Percentiles rank a stretch among this genome's conserved stretches.
phyloP scores from a whole-genome alignment of 148 eudicot species.

The Cornus florida region DNA sequence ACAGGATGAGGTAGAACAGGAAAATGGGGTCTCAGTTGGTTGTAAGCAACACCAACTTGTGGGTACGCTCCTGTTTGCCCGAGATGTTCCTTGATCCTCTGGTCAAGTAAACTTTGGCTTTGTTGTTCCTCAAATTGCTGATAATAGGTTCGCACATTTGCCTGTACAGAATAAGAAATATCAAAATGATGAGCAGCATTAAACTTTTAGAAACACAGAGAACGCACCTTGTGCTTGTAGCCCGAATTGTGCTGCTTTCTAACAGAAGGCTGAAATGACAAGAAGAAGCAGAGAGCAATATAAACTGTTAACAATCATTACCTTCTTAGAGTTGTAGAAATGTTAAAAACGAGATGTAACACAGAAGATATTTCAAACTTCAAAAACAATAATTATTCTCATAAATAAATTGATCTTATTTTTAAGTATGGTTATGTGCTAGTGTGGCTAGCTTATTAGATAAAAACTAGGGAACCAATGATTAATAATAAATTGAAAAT shows the following conservation, averaged over 20 bases:
- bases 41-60: conserved; percentile 63
- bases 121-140: conserved; percentile 86
- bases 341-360: neutral
- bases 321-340: neutral
- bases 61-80: conserved; percentile 62
- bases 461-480: too few relatives aligned
- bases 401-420: neutral
- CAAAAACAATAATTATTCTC: neutral
- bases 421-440: too few relatives aligned
- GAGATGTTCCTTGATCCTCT: conserved; percentile 87
- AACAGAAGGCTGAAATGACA: conserved; percentile 66
- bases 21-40: conserved; percentile 46
- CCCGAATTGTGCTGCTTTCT: conserved; percentile 95
- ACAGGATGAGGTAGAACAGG: conserved; percentile 43
- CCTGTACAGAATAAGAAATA: conserved; percentile 36
- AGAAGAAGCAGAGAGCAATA: neutral
- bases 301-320: neutral
- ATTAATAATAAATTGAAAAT: too few relatives aligned
- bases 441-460: too few relatives aligned
- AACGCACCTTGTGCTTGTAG: conserved; percentile 80
- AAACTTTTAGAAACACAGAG: too few relatives aligned
- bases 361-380: neutral
- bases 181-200: neutral
- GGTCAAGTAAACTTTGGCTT: conserved; percentile 83
- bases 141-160: conserved; percentile 70